Evolutionary conservation across 2,329 filamentous ascomycete species (phyloP), one percentile per base, ranked within the genome.

Genomic region (Dactylellina sp.): DNA sequence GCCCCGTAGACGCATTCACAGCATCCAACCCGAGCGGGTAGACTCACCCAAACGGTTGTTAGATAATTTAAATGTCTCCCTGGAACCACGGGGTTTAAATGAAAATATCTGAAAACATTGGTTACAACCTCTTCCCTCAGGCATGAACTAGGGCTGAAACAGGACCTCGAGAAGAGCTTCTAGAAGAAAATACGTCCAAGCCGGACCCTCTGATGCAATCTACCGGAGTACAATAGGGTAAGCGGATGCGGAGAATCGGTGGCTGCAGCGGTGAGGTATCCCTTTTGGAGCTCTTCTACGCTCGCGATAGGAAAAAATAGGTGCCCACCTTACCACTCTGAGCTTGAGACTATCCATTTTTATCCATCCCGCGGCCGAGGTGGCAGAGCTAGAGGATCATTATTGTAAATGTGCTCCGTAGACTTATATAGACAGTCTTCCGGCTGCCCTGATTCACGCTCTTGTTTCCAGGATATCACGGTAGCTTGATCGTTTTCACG

Each of bases 61-160:
- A 37, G 65, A 59, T 20, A n/a, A 32, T 32, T 32, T 32, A 5
- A 49, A 52, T 57, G 12, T 6, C 60, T 72, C 55, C 53, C 61
- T 57, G 68, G 40, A 72, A 72, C 57, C 9, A 53, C 52, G 66
- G 59, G 59, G 68, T 24, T 18, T n/a, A 24, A 56, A 24, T 24
- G 25, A 63, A 16, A 16, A 56, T 50, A 59, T 18, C 47, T 28
- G 46, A 53, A 53, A 49, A 50, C 40, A 52, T 61, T 68, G 46
- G 56, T 53, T 53, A 42, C 63, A 68, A 68, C 53, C 46, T 60
- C 49, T 65, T 40, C 22, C 40, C 32, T 50, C 39, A 61, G 46
- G 65, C 56, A 63, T 57, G 49, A 62, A 60, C 68, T 65, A 72
- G 49, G 68, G 68, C 68, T 72, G 68, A 72, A 72, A 72, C 68